Evolutionary conservation across 2,329 filamentous ascomycete genomes (phyloP), one percentile per base, ranked within the genome.

Genomic region (Apiospora arundinis): DNA sequence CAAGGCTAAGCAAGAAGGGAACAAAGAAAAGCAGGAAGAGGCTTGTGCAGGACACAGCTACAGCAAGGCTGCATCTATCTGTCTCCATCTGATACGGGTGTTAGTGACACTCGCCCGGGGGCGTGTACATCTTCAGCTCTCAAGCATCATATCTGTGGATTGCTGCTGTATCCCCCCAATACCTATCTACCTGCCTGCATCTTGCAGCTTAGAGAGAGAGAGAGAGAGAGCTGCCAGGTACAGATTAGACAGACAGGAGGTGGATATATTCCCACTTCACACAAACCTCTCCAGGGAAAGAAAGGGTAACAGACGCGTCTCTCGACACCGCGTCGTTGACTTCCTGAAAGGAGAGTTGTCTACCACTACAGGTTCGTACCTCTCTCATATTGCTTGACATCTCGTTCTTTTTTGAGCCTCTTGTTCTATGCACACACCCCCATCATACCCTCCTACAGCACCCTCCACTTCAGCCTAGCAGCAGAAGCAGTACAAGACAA

Each of bases 401-500:
- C 40, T 67, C 65, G 45, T 67, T 46, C 40, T 67, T 67, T 46
- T n/a, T 44, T 45, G 18, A 32, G 65, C 40, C 14, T 67, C 65
- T 32, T 67, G 65, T 46, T 46, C 7, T 46, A 45, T 25, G 25
- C 65, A 44, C 65, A 28, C 65, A 18, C 40, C n/a, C 65, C 65
- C n/a, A 28, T 18, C 44, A 23, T 18, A 7, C 6, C 65, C 65
- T 37, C 16, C 65, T 37, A n/a, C 63, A 44, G 40, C 63, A 67
- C 25, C 63, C 63, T 67, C 37, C 40, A 44, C 65, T 45, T 28
- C 65, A 44, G 18, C 65, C 40, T 37, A 18, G 23, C 65, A 67
- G 37, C 32, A 40, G 67, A 37, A 52, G 45, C 46, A 49, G 67
- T 40, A 69, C 67, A 52, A 69, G 46, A 69, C 67, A 69, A 52